Evolutionary conservation across 1,284 basidiomycete genomes (phyloP), one percentile per base, ranked within the genome.

Genomic region (Xerocomus amazonicus): DNA sequence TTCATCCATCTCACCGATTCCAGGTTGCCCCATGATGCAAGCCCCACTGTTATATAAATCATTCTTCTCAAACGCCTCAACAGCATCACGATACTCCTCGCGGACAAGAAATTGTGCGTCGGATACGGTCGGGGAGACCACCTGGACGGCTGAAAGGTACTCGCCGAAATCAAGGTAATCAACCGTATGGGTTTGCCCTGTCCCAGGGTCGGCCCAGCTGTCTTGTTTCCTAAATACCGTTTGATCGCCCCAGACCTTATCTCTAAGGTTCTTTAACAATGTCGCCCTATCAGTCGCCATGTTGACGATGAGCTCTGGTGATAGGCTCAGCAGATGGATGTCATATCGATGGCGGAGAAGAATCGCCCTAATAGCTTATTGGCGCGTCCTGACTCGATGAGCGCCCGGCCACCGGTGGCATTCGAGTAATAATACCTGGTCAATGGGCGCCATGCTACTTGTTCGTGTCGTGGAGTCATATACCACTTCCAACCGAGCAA

Each of bases 341-440:
- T 14, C 31, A 43, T 43, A 43, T 43, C 29, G 40, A 32, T 44
- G 26, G 43, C 26, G 42, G 43, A 37, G 52, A 44, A 26, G 35
- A 41, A 46, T 50, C 52, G 36, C 44, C 54, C 40, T 28, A 46
- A 23, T 23, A 23, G 19, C 19, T 23, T 23, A 23, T 23, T 23
- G 19, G 19, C 19, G 19, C 19, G n/a, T n/a, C n/a, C n/a, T n/a
- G n/a, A n/a, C n/a, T n/a, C n/a, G 2, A 26, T 13, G 19, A 6
- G 37, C 16, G 13, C 19, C 19, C 19, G 19, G 19, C 19, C 19
- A 23, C 19, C 19, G 4, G 19, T 23, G 19, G 4, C 19, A 23
- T 23, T 23, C 19, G 19, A 23, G 19, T 23, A 23, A 23, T 23
- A 23, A 23, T 23, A 4, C 19, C 19, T 23, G 19, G 19, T 23